Conservation (phyloP, 345 rosid genomes). For the Firmiana major region DNA sequence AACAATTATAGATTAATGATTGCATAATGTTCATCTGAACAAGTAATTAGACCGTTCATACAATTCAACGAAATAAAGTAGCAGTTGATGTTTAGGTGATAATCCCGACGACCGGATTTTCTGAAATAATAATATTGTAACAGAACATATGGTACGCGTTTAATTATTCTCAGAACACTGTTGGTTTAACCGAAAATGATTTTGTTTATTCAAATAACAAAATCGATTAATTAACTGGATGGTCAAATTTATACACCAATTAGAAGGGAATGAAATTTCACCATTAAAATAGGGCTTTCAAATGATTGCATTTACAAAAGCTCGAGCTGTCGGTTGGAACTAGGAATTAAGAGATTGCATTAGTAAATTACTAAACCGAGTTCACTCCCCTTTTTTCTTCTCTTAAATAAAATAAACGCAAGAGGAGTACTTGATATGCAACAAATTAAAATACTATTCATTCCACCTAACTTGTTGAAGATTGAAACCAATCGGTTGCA, state of each 20-base stretch:
- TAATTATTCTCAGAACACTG: neutral
- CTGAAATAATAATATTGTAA: neutral
- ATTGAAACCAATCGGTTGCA: neutral
- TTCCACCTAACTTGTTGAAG: neutral
- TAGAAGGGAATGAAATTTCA: neutral
- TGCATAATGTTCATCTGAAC: slow-evolving; percentile 6
- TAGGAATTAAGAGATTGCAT: neutral
- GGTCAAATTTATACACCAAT: neutral
- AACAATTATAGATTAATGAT: slow-evolving; percentile 26
- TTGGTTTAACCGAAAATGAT: neutral
- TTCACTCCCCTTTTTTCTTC: too few species aligned
- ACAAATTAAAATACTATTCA: neutral
- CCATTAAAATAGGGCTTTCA: neutral
- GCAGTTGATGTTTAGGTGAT: neutral
- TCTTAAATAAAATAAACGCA: neutral
- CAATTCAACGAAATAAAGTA: neutral
- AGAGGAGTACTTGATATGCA: neutral
- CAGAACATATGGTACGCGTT: neutral
- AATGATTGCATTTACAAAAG: neutral
- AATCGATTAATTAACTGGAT: neutral
- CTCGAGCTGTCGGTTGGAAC: neutral
- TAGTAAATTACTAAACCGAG: neutral
- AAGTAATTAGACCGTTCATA: neutral
- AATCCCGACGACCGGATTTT: neutral
- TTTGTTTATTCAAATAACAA: neutral